Evolutionary conservation across 371 early-diverging fungal species (phyloP), one percentile per base, ranked within the genome.

Genomic region (Mortierella sp.): DNA sequence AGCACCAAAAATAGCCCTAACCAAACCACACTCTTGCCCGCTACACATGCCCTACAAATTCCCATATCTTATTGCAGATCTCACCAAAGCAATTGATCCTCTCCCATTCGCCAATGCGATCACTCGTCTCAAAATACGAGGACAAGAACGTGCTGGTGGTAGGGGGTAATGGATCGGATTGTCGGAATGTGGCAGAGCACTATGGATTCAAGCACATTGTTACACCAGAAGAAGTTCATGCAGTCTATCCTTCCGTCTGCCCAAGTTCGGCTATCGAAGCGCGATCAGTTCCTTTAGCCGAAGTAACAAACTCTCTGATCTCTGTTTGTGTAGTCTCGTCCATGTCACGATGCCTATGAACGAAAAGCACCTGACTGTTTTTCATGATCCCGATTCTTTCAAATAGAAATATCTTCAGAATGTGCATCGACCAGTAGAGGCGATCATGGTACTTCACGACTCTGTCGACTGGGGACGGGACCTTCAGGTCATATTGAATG

Each of bases 401-500:
- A 45, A 66, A 28, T 57, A 83, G 76, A 78, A 83, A 58, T 73
- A 77, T 32, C 68, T 78, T 52, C 87, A 94, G 66, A 89, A 91
- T 66, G 83, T 86, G 28, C 73, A 84, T 45, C 78, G 85, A 28
- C 90, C 92, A 26, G 88, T 94, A 68, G 86, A 90, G 35, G 94
- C 94, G 5, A 88, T 95, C 1, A 88, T 96, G 90, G 88, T 95
- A 71, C 94, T 96, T 84, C 93, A 97, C 75, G 97, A 97, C 79
- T 92, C 94, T 20, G 87, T 89, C 40, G 94, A 97, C 72, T 96
- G 90, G 92, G 96, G 95, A 43, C 89, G 94, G 60, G 97, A 96
- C 73, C 75, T 95, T 58, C 97, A 97, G 78, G 88, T 96, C 24
- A 89, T 90, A 66, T 81, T 92, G 60, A 96, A 97, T 68, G 87